Evolutionary conservation across 179 eudicot genomes (phyloP), one percentile per base, ranked within the genome.

Genomic region (Beta lomatogona): DNA sequence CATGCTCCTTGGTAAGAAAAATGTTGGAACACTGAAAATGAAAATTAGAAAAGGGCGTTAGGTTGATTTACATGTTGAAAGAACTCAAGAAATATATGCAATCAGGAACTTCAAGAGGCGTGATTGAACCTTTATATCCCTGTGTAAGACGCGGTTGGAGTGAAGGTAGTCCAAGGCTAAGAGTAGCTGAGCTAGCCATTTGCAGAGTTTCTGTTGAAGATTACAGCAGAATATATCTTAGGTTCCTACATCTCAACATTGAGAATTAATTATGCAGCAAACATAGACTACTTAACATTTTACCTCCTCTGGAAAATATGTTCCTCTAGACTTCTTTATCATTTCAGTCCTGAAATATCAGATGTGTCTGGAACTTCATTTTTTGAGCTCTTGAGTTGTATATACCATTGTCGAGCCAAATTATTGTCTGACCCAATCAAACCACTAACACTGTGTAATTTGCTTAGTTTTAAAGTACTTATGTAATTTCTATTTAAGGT

Each of bases 101-200:
- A 73, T 73, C 48, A 25, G 45, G 13, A 21, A 71, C 6, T 21
- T 44, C 14, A 19, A 69, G 31, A 63, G 18, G 31, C 2, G 54
- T 11, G 22, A 16, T 53, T 7, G 14, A 71, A 95, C 99, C 98
- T 96, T 96, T n/a, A 96, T 92, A 75, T 96, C 99, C 79, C 99
- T 85, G 73, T 96, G 99, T 78, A 94, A 88, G 80, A 96, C 96
- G 16, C 94, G 99, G 53, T 92, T 91, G 67, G 99, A 88, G 73
- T 96, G 99, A 79, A 96, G 91, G 85, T 96, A 96, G 83, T 96
- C 97, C 84, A 96, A 84, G 41, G 97, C 99, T 85, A 96, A 75
- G 80, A 96, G 90, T 46, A 96, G 84, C 73, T 96, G 99, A 71
- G 93, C 84, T 73, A 96, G 79, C 99, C 98, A 96, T 83, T 91